Evolutionary conservation across 805 yeast genomes (phyloP).

Genomic region (Clavispora carvajalis): DNA sequence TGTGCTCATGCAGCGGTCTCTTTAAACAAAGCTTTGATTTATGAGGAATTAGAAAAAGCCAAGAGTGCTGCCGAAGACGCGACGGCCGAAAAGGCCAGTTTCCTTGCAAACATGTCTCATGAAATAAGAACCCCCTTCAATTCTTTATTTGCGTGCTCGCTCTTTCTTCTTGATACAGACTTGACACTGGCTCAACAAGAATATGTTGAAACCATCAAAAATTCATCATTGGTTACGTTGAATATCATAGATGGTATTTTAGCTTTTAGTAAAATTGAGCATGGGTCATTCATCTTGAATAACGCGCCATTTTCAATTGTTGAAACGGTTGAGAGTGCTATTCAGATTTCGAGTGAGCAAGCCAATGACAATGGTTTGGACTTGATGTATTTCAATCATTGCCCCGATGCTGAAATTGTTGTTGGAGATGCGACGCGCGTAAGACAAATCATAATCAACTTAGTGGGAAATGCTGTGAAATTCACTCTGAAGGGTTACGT

Average conservation of each 20-base stretch:
- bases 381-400: constrained; percentile 38
- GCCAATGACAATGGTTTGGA: constrained; percentile 41
- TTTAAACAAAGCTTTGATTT: constrained; percentile 42
- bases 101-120: constrained; percentile 51
- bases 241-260: constrained; percentile 51
- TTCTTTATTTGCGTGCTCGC: constrained; percentile 44
- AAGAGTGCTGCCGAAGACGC: constrained; percentile 45
- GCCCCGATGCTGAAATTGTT: constrained; percentile 33
- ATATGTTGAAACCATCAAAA: constrained; percentile 48
- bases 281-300: constrained; percentile 45
- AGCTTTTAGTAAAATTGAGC: constrained; percentile 51
- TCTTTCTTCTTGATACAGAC: constrained; percentile 45
- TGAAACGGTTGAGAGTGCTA: constrained; percentile 43
- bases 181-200: constrained; percentile 40
- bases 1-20: constrained; percentile 52
- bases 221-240: constrained; percentile 47
- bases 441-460: constrained; percentile 46
- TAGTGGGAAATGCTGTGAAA: constrained; percentile 51
- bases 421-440: constrained; percentile 47
- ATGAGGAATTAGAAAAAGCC: constrained; percentile 42
- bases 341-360: constrained; percentile 46
- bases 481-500: constrained; percentile 43
- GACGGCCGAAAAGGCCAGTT: constrained; percentile 50
- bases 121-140: constrained; percentile 55
- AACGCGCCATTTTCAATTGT: constrained; percentile 40